Evolutionary conservation across 176 grass and related monocot species (phyloP), one percentile per base, ranked within the genome.

Genomic region (Rhynchospora tenuis): DNA sequence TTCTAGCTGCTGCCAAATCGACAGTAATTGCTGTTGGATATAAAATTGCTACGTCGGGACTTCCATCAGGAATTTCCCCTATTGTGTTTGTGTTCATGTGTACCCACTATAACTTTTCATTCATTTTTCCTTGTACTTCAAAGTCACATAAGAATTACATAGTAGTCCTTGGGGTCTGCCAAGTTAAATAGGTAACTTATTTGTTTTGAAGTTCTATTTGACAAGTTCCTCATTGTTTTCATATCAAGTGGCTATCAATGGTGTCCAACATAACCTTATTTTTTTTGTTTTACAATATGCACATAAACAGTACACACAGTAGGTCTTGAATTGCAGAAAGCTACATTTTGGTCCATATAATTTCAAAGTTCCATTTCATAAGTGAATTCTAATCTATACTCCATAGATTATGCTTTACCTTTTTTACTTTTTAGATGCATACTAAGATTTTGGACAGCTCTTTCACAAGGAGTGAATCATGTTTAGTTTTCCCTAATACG

Each of bases 71-170:
- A 91, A 93, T 98, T 86, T 91, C 84, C 71, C 95, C 95, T 0
- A 89, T 93, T 87, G 64, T 95, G 63, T 98, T 98, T 71, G 74
- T 93, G 48, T 98, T 98, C 86, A 98, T 98, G 87, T 52, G 84
- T 66, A 43, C 42, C 20, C n/a, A 75, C 12, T 22, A 75, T 6
- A 4, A 52, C n/a, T 20, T 73, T 51, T 26, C 67, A 45, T 71
- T 6, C 3, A 3, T 73, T 73, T 31, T 4, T 6, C 11, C 3
- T 73, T 46, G 12, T 43, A 17, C 4, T 17, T 7, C 14, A 47
- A 9, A 47, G 19, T 73, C 13, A 0, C 46, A 23, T 52, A 75
- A 20, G 27, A 28, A 52, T 75, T 2, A 52, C 47, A 50, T 4
- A 50, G 47, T 11, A 50, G 47, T 50, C 47, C 47, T 50, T 50